Percentiles rank a stretch among this genome's conserved stretches.
Conservation (phyloP, 2,329 filamentous ascomycete species). For the Ciborinia camelliae region DNA sequence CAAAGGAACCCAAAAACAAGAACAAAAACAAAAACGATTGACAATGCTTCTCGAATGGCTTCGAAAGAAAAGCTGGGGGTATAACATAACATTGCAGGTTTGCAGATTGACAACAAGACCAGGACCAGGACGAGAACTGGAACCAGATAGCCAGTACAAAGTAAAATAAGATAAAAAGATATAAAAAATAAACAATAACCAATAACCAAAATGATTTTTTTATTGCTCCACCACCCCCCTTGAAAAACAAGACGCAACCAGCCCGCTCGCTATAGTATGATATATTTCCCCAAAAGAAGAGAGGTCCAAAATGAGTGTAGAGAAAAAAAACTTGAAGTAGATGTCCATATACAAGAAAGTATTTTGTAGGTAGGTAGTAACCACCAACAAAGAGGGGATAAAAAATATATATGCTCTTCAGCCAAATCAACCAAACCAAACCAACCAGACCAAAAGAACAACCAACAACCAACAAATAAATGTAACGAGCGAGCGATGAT, state of each 20-base stretch:
- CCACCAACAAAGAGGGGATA: background rate
- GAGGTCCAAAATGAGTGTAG: slow-evolving; percentile 2
- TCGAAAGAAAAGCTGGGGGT: background rate
- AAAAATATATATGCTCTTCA: background rate
- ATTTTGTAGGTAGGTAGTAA: background rate
- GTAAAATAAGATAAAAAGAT: background rate
- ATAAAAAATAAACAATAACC: background rate
- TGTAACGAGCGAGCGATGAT: background rate
- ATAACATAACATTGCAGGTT: no score
- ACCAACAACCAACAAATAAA: background rate
- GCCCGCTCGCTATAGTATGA: background rate
- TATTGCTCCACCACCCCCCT: background rate
- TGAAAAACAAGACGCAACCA: background rate
- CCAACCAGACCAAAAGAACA: background rate
- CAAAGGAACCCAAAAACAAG: no score
- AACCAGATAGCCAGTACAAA: background rate
- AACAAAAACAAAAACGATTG: slow-evolving; percentile 9
- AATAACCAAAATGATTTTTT: background rate
- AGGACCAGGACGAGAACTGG: background rate
- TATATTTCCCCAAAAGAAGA: no score
- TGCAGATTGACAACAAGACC: slow-evolving; percentile 2
- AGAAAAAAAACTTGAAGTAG: slow-evolving; percentile 12
- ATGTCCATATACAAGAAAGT: slow-evolving; percentile 13
- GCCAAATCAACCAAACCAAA: background rate
- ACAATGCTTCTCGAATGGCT: background rate